Conservation (phyloP, 108 stramenopile genomes). For the Fragilaria crotonensis region DNA sequence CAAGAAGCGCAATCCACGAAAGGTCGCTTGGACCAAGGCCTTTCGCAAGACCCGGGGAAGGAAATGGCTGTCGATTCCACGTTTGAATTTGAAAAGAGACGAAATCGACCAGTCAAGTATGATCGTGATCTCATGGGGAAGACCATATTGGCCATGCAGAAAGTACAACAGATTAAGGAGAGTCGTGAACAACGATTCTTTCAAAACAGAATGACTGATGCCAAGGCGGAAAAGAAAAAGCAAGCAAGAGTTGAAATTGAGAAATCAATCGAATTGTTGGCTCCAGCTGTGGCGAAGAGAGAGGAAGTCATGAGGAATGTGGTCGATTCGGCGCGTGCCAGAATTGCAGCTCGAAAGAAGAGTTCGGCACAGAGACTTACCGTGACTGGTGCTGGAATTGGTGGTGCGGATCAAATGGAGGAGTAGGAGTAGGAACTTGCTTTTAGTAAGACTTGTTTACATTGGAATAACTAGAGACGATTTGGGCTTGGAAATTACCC, state of each 20-base stretch:
- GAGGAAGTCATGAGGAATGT: slow-evolving; percentile 85
- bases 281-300: slow-evolving; percentile 75
- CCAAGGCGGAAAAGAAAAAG: slow-evolving; percentile 68
- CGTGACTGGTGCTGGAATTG: background rate
- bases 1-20: slow-evolving; percentile 98
- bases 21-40: slow-evolving; percentile 99
- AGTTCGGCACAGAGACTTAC: background rate
- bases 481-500: no score
- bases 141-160: slow-evolving; percentile 74
- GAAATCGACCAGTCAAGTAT: slow-evolving; percentile 95
- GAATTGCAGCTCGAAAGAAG: no score
- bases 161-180: slow-evolving; percentile 84
- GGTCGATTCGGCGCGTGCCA: no score
- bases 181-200: no score
- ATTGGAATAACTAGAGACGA: no score
- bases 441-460: slow-evolving; percentile 33
- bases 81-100: slow-evolving; percentile 98
- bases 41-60: slow-evolving; percentile 94
- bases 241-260: slow-evolving; percentile 88
- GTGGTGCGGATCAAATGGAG: slow-evolving; percentile 6
- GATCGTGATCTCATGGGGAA: slow-evolving; percentile 92
- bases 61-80: slow-evolving; percentile 95
- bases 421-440: background rate
- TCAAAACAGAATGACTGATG: no score
- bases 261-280: slow-evolving; percentile 81